Evolutionary conservation across 345 rosid species (phyloP).

Genomic region (Pistacia integerrima): DNA sequence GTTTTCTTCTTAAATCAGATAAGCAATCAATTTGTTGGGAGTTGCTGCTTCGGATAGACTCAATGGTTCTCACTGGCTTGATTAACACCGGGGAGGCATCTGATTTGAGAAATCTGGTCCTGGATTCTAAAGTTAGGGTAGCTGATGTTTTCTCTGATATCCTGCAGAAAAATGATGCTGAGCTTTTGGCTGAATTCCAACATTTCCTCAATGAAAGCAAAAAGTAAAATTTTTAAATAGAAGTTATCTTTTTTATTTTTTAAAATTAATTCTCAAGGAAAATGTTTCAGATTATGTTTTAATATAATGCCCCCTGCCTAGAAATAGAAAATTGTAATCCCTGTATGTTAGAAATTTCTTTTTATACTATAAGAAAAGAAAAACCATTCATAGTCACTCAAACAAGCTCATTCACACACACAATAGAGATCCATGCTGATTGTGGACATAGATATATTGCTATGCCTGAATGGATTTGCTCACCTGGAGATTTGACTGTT

Average conservation of each 20-base stretch:
- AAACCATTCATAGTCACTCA: neutral
- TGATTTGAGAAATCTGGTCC: slow-evolving; percentile 53
- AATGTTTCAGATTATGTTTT: slow-evolving; percentile 1
- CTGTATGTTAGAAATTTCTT: neutral
- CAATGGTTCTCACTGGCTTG: slow-evolving; percentile 68
- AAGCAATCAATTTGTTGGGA: slow-evolving; percentile 56
- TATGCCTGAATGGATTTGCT: neutral
- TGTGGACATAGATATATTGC: neutral
- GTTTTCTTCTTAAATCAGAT: slow-evolving; percentile 44
- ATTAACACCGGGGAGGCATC: slow-evolving; percentile 61
- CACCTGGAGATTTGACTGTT: neutral
- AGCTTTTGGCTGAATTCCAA: slow-evolving; percentile 64
- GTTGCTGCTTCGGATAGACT: slow-evolving; percentile 73
- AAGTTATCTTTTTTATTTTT: neutral
- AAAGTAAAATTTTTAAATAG: slow-evolving; percentile 38
- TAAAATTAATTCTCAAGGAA: neutral
- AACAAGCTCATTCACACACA: neutral
- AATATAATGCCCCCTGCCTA: neutral
- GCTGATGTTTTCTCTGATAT: slow-evolving; percentile 48
- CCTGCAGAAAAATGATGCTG: slow-evolving; percentile 51
- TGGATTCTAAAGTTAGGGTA: slow-evolving; percentile 45
- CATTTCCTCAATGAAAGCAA: slow-evolving; percentile 46
- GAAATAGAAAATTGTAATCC: neutral
- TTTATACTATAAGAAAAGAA: neutral
- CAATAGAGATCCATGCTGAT: slow-evolving; percentile 2